These are phyloP conservation scores for Drechslera avenae DNA, from an alignment of 2,329 filamentous ascomycete genomes.

Conservation along the genomic window DNA sequence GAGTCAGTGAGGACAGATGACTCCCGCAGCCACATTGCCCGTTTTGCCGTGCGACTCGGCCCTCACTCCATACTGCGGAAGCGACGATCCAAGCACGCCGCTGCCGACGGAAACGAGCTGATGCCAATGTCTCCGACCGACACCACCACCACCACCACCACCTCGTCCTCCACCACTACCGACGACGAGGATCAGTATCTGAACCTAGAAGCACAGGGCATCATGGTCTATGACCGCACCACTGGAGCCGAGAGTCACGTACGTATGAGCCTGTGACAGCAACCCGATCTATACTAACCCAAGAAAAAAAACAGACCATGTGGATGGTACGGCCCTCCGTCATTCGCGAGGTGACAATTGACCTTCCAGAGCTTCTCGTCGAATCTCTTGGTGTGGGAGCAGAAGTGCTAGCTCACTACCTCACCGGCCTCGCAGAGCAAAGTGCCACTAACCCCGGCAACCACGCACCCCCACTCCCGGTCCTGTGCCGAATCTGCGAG, in stretches of 20 bases:
- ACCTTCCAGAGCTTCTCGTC: constrained; percentile 85
- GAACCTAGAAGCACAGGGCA: constrained; percentile 92
- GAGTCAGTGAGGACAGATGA: constrained; percentile 88
- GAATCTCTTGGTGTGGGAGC: constrained; percentile 93
- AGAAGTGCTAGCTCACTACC: constrained; percentile 90
- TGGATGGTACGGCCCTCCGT: constrained; percentile 98
- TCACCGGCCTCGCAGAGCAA: constrained; percentile 85
- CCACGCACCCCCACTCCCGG: constrained; percentile 79
- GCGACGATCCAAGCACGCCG: constrained; percentile 32
- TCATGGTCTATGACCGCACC: constrained; percentile 93
- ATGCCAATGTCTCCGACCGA: constrained; percentile 39
- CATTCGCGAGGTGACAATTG: constrained; percentile 91
- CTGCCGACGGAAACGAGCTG: constrained; percentile 38
- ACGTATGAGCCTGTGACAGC: constrained; percentile 51
- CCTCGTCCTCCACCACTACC: no score
- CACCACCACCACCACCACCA: no score
- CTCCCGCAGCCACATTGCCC: constrained; percentile 80
- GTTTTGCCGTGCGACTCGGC: constrained; percentile 46
- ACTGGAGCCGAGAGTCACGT: constrained; percentile 90
- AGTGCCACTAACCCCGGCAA: constrained; percentile 75
- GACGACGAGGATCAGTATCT: constrained; percentile 61
- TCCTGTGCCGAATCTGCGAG: constrained; percentile 96
- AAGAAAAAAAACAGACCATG: constrained; percentile 90
- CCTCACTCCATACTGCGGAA: constrained; percentile 43
- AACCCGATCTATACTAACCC: constrained; percentile 27